Evolutionary conservation across 805 yeast species (phyloP).

Genomic region (Schizosaccharomyces cryophilus): DNA sequence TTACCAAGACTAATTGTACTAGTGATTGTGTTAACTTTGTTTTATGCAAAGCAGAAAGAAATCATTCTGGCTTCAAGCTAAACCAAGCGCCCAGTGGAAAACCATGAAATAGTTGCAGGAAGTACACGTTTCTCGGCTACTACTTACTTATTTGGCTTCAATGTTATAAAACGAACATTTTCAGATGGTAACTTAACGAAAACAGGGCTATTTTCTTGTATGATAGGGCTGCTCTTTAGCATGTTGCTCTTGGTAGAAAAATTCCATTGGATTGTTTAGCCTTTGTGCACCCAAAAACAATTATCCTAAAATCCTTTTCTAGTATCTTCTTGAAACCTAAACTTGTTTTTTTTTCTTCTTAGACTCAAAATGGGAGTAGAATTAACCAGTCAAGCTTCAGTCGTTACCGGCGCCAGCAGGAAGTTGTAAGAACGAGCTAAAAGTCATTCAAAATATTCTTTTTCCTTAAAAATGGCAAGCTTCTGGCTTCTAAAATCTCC

Average conservation of each 20-base stretch:
- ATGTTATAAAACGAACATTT: background rate
- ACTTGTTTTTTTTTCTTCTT: too few species aligned
- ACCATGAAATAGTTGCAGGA: background rate
- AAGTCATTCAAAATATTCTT: too few species aligned
- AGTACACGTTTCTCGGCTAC: background rate
- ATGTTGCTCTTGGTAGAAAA: background rate
- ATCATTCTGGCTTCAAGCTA: background rate
- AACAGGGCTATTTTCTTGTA: background rate
- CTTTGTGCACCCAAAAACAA: too few species aligned
- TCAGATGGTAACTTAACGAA: background rate
- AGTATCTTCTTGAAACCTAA: too few species aligned
- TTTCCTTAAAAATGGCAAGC: too few species aligned
- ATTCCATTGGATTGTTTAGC: background rate
- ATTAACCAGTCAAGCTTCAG: too few species aligned
- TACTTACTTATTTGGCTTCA: constrained; percentile 1
- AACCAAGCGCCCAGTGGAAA: background rate
- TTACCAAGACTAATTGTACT: constrained; percentile 58
- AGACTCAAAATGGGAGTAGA: too few species aligned
- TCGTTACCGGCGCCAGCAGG: too few species aligned
- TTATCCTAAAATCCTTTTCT: too few species aligned
- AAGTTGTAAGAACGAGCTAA: too few species aligned
- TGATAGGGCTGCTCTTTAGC: background rate
- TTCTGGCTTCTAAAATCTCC: too few species aligned
- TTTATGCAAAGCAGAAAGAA: background rate
- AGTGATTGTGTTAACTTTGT: constrained; percentile 32